Percentiles rank a stretch among this genome's conserved stretches.
phyloP scores from a whole-genome alignment of 192 early-diverging fungal species.

The Gonapodya sp. region DNA sequence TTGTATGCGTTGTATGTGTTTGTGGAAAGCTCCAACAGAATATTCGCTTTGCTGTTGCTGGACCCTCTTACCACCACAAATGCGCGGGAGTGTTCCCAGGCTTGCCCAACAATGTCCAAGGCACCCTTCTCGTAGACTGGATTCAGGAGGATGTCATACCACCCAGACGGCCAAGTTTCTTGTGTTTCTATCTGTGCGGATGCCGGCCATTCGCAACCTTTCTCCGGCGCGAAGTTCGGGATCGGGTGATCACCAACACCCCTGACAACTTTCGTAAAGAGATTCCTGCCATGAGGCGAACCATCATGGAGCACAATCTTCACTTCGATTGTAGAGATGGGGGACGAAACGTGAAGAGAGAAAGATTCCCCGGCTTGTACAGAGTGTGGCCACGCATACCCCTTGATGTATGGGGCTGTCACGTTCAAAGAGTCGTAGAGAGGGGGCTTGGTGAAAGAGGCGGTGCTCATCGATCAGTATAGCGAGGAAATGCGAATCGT shows the following conservation, averaged over 20 bases:
- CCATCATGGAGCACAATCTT: neutral
- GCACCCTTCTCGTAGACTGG: neutral
- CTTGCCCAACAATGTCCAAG: neutral
- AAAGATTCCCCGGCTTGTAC: neutral
- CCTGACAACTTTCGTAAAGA: neutral
- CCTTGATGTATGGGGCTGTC: neutral
- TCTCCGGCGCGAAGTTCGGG: neutral
- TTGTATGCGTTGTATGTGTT: conserved; percentile 9
- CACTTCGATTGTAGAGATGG: neutral
- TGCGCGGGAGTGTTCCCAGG: neutral
- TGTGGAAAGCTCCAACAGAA: neutral
- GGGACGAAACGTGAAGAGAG: conserved; percentile 8
- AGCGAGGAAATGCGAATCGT: too few relatives aligned
- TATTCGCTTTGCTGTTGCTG: neutral
- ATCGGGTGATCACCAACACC: neutral
- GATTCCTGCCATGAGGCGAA: neutral
- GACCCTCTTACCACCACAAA: neutral
- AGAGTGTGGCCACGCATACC: neutral
- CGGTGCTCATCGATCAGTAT: too few relatives aligned
- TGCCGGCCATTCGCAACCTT: neutral
- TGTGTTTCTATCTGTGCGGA: neutral
- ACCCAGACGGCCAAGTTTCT: neutral
- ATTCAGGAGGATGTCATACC: neutral
- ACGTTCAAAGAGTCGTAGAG: neutral
- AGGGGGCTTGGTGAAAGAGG: neutral